Percentiles rank a stretch among this genome's conserved stretches.
phyloP scores from a whole-genome alignment of 768 basidiomycete species.

The Phanerodontia chrysosporium region DNA sequence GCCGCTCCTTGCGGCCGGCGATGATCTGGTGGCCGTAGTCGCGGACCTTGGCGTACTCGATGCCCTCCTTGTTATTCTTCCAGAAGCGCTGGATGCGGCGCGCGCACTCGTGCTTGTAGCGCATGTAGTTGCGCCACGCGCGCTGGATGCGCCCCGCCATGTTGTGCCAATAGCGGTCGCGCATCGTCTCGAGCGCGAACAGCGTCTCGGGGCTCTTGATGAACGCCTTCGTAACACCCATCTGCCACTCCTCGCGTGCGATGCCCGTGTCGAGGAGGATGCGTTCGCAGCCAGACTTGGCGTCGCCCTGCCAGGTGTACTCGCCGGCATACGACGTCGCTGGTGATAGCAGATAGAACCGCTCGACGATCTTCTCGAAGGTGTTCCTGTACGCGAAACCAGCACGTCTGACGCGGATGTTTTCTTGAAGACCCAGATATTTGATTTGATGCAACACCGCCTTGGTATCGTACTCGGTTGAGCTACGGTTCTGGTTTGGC shows the following conservation, averaged over 20 bases:
- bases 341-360: conserved; percentile 94
- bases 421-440: conserved; percentile 97
- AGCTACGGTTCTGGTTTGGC: conserved; percentile 93
- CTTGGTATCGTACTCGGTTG: conserved; percentile 89
- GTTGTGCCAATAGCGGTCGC: conserved; percentile 99
- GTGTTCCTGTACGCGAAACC: conserved; percentile 98
- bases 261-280: conserved; percentile 96
- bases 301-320: conserved; percentile 92
- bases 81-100: conserved; percentile 95
- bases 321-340: conserved; percentile 98
- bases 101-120: conserved; percentile 94
- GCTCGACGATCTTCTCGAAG: conserved; percentile 98
- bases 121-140: conserved; percentile 92
- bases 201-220: conserved; percentile 99
- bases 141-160: conserved; percentile 98
- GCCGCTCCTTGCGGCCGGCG: conserved; percentile 86
- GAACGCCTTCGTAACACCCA: conserved; percentile 98
- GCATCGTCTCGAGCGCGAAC: conserved; percentile 97
- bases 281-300: conserved; percentile 86
- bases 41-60: conserved; percentile 86
- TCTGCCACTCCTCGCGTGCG: conserved; percentile 97
- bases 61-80: conserved; percentile 94
- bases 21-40: conserved; percentile 94
- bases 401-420: conserved; percentile 94
- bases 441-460: conserved; percentile 98